phyloP scores from a whole-genome alignment of 495 filamentous ascomycete species.

The Zalerion maritima region DNA sequence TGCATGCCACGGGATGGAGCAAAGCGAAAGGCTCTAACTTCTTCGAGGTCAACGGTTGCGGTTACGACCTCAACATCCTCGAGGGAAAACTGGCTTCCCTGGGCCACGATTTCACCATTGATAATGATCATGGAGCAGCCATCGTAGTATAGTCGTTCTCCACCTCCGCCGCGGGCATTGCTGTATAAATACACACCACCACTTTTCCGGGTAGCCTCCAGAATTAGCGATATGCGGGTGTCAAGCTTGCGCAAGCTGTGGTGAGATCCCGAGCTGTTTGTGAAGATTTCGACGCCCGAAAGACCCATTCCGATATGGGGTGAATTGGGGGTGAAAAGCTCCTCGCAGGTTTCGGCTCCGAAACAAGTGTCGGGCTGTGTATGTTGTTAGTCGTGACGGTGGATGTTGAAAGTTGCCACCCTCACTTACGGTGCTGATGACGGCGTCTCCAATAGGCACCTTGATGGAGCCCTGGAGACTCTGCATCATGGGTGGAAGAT shows the following conservation, averaged over 20 bases:
- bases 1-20: constrained; percentile 42
- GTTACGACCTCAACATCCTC: constrained; percentile 75
- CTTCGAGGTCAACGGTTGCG: constrained; percentile 69
- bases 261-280: constrained; percentile 62
- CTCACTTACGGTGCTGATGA: constrained; percentile 59
- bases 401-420: too few relatives aligned
- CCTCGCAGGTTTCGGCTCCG: constrained; percentile 65
- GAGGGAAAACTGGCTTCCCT: constrained; percentile 59
- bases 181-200: constrained; percentile 69
- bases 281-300: constrained; percentile 61
- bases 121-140: constrained; percentile 67
- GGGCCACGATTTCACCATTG: constrained; percentile 58
- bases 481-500: constrained; percentile 50
- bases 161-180: not conserved
- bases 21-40: constrained; percentile 44
- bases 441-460: constrained; percentile 62
- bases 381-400: too few relatives aligned
- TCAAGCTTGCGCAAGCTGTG: constrained; percentile 64
- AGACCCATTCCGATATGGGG: constrained; percentile 41
- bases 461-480: constrained; percentile 43
- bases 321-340: constrained; percentile 54
- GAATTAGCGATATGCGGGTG: constrained; percentile 57
- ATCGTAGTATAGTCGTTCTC: constrained; percentile 29
- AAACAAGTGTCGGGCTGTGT: constrained; percentile 58
- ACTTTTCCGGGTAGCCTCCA: constrained; percentile 55